These are phyloP conservation scores for Solanum microdontum DNA, from an alignment of 257 asterid genomes.

Conservation along the genomic window DNA sequence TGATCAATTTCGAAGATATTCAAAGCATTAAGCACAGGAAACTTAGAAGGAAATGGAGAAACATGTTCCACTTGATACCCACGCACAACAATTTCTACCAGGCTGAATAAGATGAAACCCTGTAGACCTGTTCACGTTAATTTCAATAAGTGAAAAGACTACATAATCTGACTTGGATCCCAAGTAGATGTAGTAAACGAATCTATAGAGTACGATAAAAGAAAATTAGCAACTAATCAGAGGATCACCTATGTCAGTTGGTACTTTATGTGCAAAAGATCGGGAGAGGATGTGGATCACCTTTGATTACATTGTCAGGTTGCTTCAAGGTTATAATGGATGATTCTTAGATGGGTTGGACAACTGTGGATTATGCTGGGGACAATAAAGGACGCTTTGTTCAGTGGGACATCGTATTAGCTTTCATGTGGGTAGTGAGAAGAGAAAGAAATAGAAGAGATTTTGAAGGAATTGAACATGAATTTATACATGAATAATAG, in stretches of 20 bases:
- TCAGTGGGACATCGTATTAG: background rate
- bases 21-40: background rate
- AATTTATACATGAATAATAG: background rate
- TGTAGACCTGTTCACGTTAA: background rate
- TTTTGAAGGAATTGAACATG: background rate
- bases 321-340: background rate
- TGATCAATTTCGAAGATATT: background rate
- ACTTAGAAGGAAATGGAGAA: background rate
- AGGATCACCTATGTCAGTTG: background rate
- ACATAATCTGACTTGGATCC: background rate
- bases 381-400: background rate
- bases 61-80: background rate
- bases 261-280: background rate
- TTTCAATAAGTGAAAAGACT: background rate
- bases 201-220: background rate
- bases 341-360: background rate
- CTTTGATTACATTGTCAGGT: background rate
- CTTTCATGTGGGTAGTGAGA: background rate
- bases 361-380: background rate
- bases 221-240: background rate
- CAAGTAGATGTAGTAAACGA: background rate
- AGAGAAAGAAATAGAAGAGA: background rate
- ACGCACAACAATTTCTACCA: background rate
- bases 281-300: background rate
- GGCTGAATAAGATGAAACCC: background rate